phyloP scores from a whole-genome alignment of 108 stramenopile species.

The Skeletonema marinoi region DNA sequence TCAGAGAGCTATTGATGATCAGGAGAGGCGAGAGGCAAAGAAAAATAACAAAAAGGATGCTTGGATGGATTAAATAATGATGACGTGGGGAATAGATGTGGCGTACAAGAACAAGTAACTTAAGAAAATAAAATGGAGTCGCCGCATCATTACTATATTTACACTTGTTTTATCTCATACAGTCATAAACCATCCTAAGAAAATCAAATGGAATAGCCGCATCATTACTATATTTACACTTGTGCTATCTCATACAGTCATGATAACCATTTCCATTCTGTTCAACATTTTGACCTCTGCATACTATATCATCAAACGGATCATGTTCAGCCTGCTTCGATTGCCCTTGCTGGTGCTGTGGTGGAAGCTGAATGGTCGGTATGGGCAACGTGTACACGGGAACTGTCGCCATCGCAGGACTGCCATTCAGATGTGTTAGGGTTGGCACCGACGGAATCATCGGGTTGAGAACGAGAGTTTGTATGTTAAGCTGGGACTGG shows the following conservation, averaged over 20 bases:
- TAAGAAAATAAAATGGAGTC: not conserved
- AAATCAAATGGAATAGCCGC: not conserved
- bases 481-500: not conserved
- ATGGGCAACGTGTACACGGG: not conserved
- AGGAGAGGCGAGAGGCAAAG: conserved; percentile 42
- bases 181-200: too few relatives aligned
- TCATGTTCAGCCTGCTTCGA: not conserved
- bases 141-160: not conserved
- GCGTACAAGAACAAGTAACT: not conserved
- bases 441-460: conserved; percentile 6
- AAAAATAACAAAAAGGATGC: conserved; percentile 36
- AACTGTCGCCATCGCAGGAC: conserved; percentile 1
- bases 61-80: conserved; percentile 35
- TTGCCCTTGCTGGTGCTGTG: conserved; percentile 4
- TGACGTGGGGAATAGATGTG: not conserved
- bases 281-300: not conserved
- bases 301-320: conserved; percentile 42
- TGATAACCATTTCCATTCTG: not conserved
- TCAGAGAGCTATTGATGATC: conserved; percentile 37
- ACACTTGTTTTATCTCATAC: too few relatives aligned
- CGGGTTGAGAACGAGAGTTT: not conserved
- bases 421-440: not conserved
- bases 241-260: not conserved
- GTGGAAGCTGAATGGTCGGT: not conserved
- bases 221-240: not conserved